Conservation (phyloP, 148 eudicot genomes). For the Gaultheria prostrata region DNA sequence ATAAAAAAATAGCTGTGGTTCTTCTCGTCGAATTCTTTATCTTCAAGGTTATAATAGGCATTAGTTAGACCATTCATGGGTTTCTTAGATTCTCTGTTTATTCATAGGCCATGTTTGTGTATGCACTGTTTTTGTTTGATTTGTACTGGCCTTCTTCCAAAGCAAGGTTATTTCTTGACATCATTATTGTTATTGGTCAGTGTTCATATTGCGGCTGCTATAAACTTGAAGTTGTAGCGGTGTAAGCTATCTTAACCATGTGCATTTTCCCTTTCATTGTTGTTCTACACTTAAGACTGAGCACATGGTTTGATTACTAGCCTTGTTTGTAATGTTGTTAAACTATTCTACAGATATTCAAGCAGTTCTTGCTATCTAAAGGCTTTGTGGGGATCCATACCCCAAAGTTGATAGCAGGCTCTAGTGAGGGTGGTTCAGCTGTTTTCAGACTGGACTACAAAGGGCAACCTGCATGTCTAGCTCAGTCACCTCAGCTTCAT, state of each 20-base stretch:
- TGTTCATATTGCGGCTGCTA: not conserved
- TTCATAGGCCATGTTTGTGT: not conserved
- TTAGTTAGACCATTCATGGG: not conserved
- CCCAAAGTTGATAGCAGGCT: slow-evolving; percentile 86
- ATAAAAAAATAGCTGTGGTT: too few relatives aligned
- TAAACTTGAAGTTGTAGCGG: not conserved
- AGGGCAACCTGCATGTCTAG: slow-evolving; percentile 89
- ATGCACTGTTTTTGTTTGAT: not conserved
- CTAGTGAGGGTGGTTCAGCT: slow-evolving; percentile 98
- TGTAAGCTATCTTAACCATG: not conserved
- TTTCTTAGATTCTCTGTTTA: not conserved
- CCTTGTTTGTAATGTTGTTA: not conserved
- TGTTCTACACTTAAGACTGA: not conserved
- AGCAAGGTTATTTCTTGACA: not conserved
- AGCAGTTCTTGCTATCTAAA: slow-evolving; percentile 51
- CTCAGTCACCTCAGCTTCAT: slow-evolving; percentile 98
- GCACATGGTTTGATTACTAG: not conserved
- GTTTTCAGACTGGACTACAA: slow-evolving; percentile 85
- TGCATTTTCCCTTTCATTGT: not conserved
- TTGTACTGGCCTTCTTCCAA: not conserved
- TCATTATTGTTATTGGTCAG: too few relatives aligned
- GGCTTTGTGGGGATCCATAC: slow-evolving; percentile 77
- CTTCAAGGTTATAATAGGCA: not conserved
- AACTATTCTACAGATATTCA: slow-evolving; percentile 52
- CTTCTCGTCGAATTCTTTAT: too few relatives aligned